Base-by-base conservation (phyloP, 768 basidiomycete species). In the Calocybe indica region DNA sequence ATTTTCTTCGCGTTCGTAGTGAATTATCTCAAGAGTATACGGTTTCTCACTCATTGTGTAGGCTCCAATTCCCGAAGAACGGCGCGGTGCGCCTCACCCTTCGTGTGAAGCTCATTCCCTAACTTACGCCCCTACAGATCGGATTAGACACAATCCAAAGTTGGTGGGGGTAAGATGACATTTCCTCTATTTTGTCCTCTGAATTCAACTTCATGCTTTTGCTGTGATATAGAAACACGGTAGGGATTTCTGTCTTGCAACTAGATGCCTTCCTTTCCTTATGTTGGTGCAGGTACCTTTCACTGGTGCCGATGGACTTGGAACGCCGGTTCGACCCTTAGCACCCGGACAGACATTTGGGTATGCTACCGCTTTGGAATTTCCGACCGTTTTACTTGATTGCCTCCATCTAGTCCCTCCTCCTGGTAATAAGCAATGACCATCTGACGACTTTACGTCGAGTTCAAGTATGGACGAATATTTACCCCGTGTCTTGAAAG, bases 1-100 rank as follows among this genome's bases (percentile, higher is more conserved):
- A 78, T 89, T 37, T 89, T 78, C 62, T 89, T 89, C 62, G 71
- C 70, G 83, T 83, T 45, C 35, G 80, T 22, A 22, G 4, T 22
- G n/a, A 22, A 22, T 22, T 22, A 1, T 68, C 7, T 6, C 12
- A 11, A n/a, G 6, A 40, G 9, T 32, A 2, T 38, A 14, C 2
- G 6, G 3, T 33, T 30, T 9, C 40, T 28, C 41, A 37, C 22
- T 22, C 22, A 22, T 22, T 4, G 4, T 22, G 22, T 22, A 22
- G 22, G 22, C 22, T 22, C 22, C 22, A 22, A 22, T 22, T 22
- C 22, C 22, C 22, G 13, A 2, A 13, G 10, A n/a, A 2, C 11
- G 22, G 22, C 40, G 22, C 38, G 15, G 48, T 52, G 13, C 36
- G 28, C 39, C 5, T 30, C 34, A 15, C 7, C 32, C 33, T 12